Evolutionary conservation across 202 grass and related monocot species (phyloP).

Genomic region (Hordeum pubiflorum): DNA sequence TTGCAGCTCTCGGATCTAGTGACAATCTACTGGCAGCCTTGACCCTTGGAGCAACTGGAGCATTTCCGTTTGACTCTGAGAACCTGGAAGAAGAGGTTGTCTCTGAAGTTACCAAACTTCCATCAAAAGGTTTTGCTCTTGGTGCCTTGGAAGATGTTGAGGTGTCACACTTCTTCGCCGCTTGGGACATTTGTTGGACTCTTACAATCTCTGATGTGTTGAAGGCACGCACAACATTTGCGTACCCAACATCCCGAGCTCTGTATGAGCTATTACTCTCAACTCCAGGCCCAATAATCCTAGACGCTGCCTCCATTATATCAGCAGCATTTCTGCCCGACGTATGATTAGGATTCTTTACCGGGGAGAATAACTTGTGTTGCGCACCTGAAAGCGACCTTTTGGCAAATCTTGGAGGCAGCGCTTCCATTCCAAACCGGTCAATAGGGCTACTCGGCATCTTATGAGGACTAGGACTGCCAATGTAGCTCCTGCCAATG

Average conservation of each 20-base stretch:
- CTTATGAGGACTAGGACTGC: slow-evolving; percentile 49
- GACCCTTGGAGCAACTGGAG: slow-evolving; percentile 43
- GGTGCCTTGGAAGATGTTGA: slow-evolving; percentile 5
- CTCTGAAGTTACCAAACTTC: slow-evolving; percentile 33
- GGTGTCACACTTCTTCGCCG: slow-evolving; percentile 16
- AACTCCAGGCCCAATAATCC: slow-evolving; percentile 62
- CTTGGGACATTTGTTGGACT: slow-evolving; percentile 36
- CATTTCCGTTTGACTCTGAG: slow-evolving; percentile 25
- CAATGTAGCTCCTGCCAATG: slow-evolving; percentile 27
- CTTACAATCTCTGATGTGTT: slow-evolving; percentile 41
- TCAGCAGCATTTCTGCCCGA: slow-evolving; percentile 67
- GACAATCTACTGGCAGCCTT: slow-evolving; percentile 30
- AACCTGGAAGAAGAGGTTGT: slow-evolving; percentile 21
- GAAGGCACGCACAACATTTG: slow-evolving; percentile 32
- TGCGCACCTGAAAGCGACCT: slow-evolving; percentile 50
- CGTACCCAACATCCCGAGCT: slow-evolving; percentile 21
- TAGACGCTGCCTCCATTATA: slow-evolving; percentile 81
- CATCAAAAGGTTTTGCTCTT: slow-evolving; percentile 34
- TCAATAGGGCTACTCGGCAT: slow-evolving; percentile 88
- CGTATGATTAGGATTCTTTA: slow-evolving; percentile 49
- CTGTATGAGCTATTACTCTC: slow-evolving; percentile 24
- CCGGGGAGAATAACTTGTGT: slow-evolving; percentile 61
- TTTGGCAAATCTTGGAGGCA: slow-evolving; percentile 53
- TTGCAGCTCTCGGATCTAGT: slow-evolving; percentile 31
- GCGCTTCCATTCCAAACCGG: slow-evolving; percentile 58